These are phyloP conservation scores for Colletotrichum tabaci DNA, from an alignment of 2,329 filamentous ascomycete species.

Conservation along the genomic window DNA sequence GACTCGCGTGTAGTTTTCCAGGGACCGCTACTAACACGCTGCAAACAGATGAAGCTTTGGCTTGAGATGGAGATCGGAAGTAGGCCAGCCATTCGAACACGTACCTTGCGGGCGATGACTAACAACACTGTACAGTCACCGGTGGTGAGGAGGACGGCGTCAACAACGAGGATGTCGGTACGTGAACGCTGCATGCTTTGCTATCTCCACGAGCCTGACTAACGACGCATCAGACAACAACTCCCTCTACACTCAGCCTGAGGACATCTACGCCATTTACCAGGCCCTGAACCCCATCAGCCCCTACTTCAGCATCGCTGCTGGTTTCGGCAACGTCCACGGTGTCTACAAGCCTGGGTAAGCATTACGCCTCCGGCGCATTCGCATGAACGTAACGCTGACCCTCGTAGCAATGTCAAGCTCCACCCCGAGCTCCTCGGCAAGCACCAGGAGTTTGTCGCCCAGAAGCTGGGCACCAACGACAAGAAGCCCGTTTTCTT, in stretches of 20 bases:
- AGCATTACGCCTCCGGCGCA: neutral
- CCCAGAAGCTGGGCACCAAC: conserved; percentile 80
- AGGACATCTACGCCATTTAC: conserved; percentile 95
- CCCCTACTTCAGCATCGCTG: conserved; percentile 97
- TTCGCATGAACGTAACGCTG: conserved; percentile 21
- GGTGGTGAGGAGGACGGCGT: conserved; percentile 98
- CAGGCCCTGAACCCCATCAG: conserved; percentile 88
- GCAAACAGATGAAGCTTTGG: conserved; percentile 87
- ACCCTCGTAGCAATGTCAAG: conserved; percentile 78
- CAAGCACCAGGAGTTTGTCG: conserved; percentile 96
- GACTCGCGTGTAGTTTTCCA: too few species aligned
- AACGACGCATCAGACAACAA: conserved; percentile 77
- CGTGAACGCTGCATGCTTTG: neutral
- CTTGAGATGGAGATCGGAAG: conserved; percentile 88
- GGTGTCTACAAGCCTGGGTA: conserved; percentile 95
- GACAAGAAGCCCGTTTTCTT: conserved; percentile 97
- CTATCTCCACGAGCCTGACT: neutral
- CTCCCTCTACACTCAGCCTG: conserved; percentile 96
- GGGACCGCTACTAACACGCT: neutral
- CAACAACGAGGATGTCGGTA: conserved; percentile 90
- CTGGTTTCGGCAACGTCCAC: conserved; percentile 99
- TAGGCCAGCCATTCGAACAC: conserved; percentile 45
- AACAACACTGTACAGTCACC: conserved; percentile 74
- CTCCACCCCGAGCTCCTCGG: conserved; percentile 94
- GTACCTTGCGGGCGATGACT: neutral